phyloP scores from a whole-genome alignment of 202 grass and related monocot species.

The Cymbopogon flexuosus region DNA sequence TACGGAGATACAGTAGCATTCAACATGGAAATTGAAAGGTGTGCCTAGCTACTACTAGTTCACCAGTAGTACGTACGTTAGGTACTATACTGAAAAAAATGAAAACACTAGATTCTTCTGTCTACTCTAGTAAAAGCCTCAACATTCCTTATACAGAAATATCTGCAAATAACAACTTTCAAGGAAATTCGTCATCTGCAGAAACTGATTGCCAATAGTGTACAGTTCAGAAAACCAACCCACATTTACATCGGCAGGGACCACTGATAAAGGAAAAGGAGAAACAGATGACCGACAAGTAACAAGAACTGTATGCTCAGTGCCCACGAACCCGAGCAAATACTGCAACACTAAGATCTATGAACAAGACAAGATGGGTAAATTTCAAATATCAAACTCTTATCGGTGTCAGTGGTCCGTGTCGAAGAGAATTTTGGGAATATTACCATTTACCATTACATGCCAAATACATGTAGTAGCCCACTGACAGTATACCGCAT shows the following conservation, averaged over 20 bases:
- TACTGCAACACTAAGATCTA: neutral
- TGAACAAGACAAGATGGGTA: neutral
- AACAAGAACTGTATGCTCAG: neutral
- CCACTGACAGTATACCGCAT: neutral
- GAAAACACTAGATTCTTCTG: conserved; percentile 6
- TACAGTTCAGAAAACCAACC: neutral
- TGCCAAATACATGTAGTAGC: neutral
- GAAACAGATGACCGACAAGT: neutral
- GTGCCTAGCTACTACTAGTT: neutral
- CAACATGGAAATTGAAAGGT: neutral
- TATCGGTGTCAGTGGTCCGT: neutral
- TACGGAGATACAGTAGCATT: neutral
- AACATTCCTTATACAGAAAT: neutral
- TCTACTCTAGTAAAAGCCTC: neutral
- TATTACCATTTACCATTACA: neutral
- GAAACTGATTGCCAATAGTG: neutral
- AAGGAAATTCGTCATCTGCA: neutral
- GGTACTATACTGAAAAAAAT: neutral
- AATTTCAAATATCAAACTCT: neutral
- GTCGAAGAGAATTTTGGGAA: neutral
- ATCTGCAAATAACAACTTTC: neutral
- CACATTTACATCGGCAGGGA: conserved; percentile 23
- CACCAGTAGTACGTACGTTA: neutral
- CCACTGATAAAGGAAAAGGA: neutral
- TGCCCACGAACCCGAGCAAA: neutral